phyloP scores from a whole-genome alignment of 441 rosid genomes.

The Erysimum pusillum region DNA sequence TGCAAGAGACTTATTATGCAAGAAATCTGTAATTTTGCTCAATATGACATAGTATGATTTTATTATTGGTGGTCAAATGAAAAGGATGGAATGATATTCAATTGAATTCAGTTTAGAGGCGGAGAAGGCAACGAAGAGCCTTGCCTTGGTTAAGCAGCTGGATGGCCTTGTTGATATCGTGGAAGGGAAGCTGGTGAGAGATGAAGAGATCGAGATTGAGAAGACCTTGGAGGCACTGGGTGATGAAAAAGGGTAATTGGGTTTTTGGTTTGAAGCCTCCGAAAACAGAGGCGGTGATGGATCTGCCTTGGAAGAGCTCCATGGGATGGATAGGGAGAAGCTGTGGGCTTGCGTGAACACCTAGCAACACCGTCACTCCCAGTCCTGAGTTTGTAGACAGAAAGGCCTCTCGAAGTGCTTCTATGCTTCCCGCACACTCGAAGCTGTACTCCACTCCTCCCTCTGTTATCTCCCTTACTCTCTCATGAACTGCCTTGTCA shows the following conservation, averaged over 20 bases:
- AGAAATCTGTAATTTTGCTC: background rate
- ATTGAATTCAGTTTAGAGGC: constrained; percentile 29
- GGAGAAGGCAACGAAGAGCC: constrained; percentile 58
- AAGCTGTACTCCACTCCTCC: constrained; percentile 66
- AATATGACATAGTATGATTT: no score
- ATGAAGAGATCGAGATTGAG: constrained; percentile 60
- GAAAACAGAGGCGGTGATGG: constrained; percentile 47
- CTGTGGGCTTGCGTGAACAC: constrained; percentile 47
- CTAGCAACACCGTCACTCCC: constrained; percentile 48
- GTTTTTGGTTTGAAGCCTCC: constrained; percentile 51
- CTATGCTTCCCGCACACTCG: constrained; percentile 59
- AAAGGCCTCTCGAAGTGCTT: constrained; percentile 51
- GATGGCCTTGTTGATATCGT: constrained; percentile 66
- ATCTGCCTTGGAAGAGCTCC: constrained; percentile 49
- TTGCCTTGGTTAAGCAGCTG: constrained; percentile 59
- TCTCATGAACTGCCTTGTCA: constrained; percentile 63
- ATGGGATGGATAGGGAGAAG: constrained; percentile 50
- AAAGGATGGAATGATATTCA: constrained; percentile 4
- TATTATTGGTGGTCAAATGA: no score
- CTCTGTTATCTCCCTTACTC: constrained; percentile 52
- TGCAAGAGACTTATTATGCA: background rate
- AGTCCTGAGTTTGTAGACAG: constrained; percentile 47
- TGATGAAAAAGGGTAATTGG: constrained; percentile 39
- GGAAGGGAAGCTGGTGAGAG: constrained; percentile 63
- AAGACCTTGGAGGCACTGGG: constrained; percentile 48